Percentiles rank a stretch among this genome's conserved stretches.
These are phyloP conservation scores for Zygnema circumcarinatum DNA, from an alignment of 139 green algal genomes.

Conservation along the genomic window DNA sequence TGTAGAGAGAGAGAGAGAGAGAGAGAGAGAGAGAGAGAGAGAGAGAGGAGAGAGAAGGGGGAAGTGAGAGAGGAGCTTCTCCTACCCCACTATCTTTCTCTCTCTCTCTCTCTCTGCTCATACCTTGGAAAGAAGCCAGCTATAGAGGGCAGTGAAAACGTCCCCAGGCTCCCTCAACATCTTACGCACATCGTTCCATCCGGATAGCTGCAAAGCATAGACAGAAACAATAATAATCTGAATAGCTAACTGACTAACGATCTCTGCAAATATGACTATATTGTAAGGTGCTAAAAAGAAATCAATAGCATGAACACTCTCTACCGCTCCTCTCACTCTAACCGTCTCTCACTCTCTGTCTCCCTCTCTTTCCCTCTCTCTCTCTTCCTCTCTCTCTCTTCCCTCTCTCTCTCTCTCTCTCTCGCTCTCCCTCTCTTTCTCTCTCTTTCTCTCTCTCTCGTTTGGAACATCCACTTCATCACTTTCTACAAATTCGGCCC, in stretches of 20 bases:
- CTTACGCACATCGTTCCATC: too few species aligned
- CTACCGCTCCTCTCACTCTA: not conserved
- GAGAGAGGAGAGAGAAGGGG: not conserved
- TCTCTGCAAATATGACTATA: too few species aligned
- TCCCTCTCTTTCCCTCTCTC: not conserved
- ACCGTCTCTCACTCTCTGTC: not conserved
- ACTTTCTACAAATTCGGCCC: too few species aligned
- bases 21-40: not conserved
- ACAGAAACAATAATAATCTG: too few species aligned
- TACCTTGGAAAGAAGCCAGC: conserved; percentile 46
- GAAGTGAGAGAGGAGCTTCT: too few species aligned
- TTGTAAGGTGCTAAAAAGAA: too few species aligned
- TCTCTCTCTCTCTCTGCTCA: too few species aligned
- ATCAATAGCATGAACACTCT: too few species aligned
- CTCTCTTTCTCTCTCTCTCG: conserved; percentile 24
- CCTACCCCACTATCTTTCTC: too few species aligned
- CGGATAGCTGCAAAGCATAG: too few species aligned
- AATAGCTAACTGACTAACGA: too few species aligned
- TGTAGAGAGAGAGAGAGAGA: not conserved
- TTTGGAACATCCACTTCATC: conserved; percentile 12
- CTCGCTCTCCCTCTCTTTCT: conserved; percentile 3
- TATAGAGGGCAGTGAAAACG: conserved; percentile 37
- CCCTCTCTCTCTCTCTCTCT: not conserved
- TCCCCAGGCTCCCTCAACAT: too few species aligned
- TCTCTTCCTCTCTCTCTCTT: not conserved